Evolutionary conservation across 1,284 basidiomycete species (phyloP), one percentile per base, ranked within the genome.

Genomic region (Heterobasidion occidentale): DNA sequence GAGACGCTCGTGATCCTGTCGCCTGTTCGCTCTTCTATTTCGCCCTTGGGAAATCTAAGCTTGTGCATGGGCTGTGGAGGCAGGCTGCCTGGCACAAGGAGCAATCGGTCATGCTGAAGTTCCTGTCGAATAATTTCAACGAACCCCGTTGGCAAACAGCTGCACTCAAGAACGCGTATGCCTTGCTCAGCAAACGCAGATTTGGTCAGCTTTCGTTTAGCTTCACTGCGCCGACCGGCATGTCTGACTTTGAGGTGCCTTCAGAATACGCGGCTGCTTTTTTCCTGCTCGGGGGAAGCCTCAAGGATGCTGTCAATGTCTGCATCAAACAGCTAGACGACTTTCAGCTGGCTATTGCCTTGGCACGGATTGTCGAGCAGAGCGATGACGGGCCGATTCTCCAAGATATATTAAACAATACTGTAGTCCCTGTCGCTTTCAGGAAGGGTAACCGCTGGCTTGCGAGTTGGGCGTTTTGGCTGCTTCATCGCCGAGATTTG

Each of bases 391-490:
- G 94, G 0, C 90, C 90, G 1, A 72, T 98, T 0, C 69, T 98
- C 33, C 73, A 74, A 19, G 78, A 78, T 51, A 82, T 98, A 20
- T 71, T 98, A 38, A 80, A 78, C 17, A 80, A 80, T 51, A 85
- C 80, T 0, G 86, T 98, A 2, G 71, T 99, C 1, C 94, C 95
- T 0, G 77, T 81, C 19, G 94, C 94, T 0, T 92, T 98, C 67
- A 76, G 78, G 54, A 80, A 86, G 17, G 94, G 94, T 0, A 94
- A 98, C 69, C 80, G 96, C 38, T 98, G 92, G 89, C 75, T 98
- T n/a, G 91, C 84, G n/a, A 92, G 88, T 59, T 99, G 95, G 96
- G 92, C 91, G 3, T 94, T 98, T 69, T 97, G 94, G 92, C 75
- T 92, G 60, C 75, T 98, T 34, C 84, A 86, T 61, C 77, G 92